Conservation (phyloP, 2,329 filamentous ascomycete genomes). For the Colletotrichum filicis region DNA sequence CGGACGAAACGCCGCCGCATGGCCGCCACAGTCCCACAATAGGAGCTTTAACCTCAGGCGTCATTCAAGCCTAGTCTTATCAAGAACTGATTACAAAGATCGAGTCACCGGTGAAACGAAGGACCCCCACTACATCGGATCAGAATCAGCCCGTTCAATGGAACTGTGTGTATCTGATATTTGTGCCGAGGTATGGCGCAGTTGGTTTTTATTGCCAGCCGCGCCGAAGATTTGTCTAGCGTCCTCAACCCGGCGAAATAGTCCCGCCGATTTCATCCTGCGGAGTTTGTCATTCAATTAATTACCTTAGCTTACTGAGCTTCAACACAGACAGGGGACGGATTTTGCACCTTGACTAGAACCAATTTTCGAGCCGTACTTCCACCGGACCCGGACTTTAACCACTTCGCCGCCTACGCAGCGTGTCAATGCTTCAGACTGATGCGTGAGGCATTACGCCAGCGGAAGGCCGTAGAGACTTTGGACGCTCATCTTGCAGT, state of each 20-base stretch:
- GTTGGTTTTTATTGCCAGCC: neutral
- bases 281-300: neutral
- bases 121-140: neutral
- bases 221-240: neutral
- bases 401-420: too few species aligned
- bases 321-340: neutral
- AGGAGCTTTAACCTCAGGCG: neutral
- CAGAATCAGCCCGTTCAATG: neutral
- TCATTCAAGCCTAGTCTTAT: neutral
- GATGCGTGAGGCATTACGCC: neutral
- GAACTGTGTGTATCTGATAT: neutral
- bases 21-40: constrained; percentile 9
- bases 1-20: neutral
- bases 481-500: too few species aligned
- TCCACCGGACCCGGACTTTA: neutral
- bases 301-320: neutral
- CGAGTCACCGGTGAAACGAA: neutral
- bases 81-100: constrained; percentile 9
- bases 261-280: neutral
- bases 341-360: neutral
- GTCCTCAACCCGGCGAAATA: neutral
- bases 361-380: neutral
- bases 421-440: neutral
- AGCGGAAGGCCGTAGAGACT: too few species aligned
- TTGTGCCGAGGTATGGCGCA: constrained; percentile 12